These are phyloP conservation scores for Margaritispora aquatica DNA, from an alignment of 495 filamentous ascomycete genomes.

Conservation along the genomic window DNA sequence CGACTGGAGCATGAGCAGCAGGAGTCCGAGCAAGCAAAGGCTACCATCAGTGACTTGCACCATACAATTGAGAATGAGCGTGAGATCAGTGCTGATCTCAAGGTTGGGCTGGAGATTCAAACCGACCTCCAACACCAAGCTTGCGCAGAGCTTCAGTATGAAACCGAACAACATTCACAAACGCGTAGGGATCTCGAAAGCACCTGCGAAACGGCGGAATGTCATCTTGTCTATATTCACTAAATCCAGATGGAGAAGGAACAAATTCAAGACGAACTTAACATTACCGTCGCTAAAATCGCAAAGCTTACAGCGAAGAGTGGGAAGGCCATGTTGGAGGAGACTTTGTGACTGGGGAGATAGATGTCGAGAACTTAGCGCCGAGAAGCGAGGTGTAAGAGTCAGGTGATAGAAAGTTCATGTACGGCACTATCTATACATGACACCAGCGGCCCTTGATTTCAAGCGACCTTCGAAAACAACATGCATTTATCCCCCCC, in stretches of 20 bases:
- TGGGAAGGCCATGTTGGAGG: background rate
- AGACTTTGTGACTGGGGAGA: no score
- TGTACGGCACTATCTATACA: no score
- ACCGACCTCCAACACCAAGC: background rate
- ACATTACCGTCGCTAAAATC: background rate
- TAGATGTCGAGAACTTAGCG: no score
- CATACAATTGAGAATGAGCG: background rate
- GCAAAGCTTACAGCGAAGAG: background rate
- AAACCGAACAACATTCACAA: background rate
- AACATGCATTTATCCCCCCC: background rate
- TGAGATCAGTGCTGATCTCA: background rate
- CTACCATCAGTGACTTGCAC: background rate
- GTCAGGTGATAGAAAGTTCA: no score
- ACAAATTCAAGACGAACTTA: background rate
- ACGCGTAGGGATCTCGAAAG: background rate
- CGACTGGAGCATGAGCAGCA: background rate
- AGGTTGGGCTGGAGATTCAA: background rate
- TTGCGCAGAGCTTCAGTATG: background rate
- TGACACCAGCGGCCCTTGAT: background rate
- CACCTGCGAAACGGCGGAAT: background rate
- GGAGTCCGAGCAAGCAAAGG: background rate
- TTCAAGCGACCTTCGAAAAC: background rate
- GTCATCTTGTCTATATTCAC: background rate
- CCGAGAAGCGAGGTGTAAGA: no score
- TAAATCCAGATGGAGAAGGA: background rate